Evolutionary conservation across 148 eudicot species (phyloP).

Genomic region (Salicornia ramosissima): DNA sequence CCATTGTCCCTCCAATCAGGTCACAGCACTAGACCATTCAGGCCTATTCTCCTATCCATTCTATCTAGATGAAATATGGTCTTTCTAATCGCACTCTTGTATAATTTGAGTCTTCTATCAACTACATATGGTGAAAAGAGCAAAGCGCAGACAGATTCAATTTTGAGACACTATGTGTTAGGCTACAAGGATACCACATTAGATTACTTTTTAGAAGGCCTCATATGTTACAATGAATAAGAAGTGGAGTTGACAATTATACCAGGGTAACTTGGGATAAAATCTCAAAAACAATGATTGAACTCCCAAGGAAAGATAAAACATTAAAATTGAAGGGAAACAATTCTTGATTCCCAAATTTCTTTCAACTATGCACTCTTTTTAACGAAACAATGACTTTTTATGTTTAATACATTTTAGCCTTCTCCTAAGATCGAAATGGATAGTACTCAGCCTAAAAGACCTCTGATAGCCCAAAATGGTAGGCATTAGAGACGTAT

Average conservation of each 20-base stretch:
- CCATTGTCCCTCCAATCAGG: neutral
- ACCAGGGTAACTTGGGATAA: too few species aligned
- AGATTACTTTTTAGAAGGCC: neutral
- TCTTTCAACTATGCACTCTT: neutral
- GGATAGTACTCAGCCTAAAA: neutral
- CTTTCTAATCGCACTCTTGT: neutral
- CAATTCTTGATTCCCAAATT: neutral
- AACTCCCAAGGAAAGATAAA: neutral
- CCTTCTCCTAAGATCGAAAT: slow-evolving; percentile 1
- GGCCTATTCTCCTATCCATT: neutral
- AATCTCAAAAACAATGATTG: neutral
- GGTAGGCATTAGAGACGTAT: too few species aligned
- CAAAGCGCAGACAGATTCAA: neutral
- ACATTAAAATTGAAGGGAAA: neutral
- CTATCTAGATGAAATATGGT: neutral
- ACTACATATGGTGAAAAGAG: neutral
- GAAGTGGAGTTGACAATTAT: neutral
- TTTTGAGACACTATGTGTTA: neutral
- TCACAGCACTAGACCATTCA: neutral
- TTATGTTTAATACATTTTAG: neutral
- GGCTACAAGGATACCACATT: neutral
- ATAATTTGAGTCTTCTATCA: neutral
- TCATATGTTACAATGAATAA: neutral
- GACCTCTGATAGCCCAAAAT: neutral
- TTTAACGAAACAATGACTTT: neutral